Conservation (phyloP, 202 grass and related monocot genomes). For the Tripidium arundinaceum region DNA sequence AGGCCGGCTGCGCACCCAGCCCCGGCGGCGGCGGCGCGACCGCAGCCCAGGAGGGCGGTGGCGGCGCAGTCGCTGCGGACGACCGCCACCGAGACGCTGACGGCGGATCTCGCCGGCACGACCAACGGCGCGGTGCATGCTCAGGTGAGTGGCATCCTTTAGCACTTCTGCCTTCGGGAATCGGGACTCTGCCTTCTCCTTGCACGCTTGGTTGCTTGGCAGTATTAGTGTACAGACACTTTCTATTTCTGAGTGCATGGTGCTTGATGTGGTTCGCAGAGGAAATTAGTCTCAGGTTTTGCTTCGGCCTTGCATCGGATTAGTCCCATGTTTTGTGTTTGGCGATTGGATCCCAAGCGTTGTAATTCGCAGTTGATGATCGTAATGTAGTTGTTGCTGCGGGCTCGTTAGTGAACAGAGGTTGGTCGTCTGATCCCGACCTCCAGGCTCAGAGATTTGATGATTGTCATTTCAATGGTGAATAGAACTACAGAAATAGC, state of each 20-base stretch:
- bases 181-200: background rate
- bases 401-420: background rate
- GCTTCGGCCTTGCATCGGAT: background rate
- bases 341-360: background rate
- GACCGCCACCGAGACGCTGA: constrained; percentile 35
- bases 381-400: background rate
- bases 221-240: background rate
- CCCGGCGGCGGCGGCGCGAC: background rate
- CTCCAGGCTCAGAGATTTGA: background rate
- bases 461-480: background rate
- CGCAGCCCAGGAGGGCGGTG: constrained; percentile 47
- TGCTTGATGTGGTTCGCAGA: background rate
- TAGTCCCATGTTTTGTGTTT: background rate
- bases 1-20: constrained; percentile 9
- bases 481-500: background rate
- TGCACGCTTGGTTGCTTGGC: background rate
- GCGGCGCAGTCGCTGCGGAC: constrained; percentile 40
- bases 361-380: background rate
- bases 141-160: constrained; percentile 24
- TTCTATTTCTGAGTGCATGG: background rate
- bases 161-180: background rate
- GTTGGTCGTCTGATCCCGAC: background rate
- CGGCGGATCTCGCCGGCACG: constrained; percentile 52
- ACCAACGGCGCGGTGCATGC: constrained; percentile 50
- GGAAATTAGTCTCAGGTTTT: background rate